Evolutionary conservation across 768 basidiomycete genomes (phyloP).

Genomic region (Termitomyces sp.): DNA sequence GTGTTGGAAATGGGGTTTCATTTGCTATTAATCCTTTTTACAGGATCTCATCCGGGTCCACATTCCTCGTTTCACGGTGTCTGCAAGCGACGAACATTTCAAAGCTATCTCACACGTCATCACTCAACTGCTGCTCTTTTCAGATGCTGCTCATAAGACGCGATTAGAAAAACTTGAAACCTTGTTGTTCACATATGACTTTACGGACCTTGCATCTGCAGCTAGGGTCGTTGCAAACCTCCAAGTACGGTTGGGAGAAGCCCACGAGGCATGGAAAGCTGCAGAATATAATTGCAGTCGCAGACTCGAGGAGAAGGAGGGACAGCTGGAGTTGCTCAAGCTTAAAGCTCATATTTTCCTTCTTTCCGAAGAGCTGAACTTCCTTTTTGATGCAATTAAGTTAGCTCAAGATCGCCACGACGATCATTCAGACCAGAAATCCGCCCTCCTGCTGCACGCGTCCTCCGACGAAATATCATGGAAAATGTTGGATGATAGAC

Average conservation of each 20-base stretch:
- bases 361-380: conserved; percentile 72
- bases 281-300: conserved; percentile 33
- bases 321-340: conserved; percentile 51
- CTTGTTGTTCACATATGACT: conserved; percentile 84
- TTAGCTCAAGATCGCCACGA: conserved; percentile 74
- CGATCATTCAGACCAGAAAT: conserved; percentile 65
- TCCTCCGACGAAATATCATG: conserved; percentile 86
- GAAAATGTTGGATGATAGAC: conserved; percentile 77
- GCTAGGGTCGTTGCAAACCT: conserved; percentile 65
- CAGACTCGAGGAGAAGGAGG: conserved; percentile 37
- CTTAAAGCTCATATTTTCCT: conserved; percentile 69
- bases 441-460: conserved; percentile 75
- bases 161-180: conserved; percentile 76
- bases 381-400: conserved; percentile 83
- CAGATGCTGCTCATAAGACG: conserved; percentile 78
- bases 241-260: conserved; percentile 67
- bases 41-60: conserved; percentile 81
- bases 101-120: conserved; percentile 82
- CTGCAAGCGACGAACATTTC: conserved; percentile 80
- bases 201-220: conserved; percentile 69
- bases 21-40: background rate
- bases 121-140: conserved; percentile 83
- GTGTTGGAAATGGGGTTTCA: background rate
- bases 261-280: conserved; percentile 44
- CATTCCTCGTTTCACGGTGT: conserved; percentile 83